These are phyloP conservation scores for Setaria viridis DNA, from an alignment of 202 grass and related monocot genomes.

Conservation along the genomic window DNA sequence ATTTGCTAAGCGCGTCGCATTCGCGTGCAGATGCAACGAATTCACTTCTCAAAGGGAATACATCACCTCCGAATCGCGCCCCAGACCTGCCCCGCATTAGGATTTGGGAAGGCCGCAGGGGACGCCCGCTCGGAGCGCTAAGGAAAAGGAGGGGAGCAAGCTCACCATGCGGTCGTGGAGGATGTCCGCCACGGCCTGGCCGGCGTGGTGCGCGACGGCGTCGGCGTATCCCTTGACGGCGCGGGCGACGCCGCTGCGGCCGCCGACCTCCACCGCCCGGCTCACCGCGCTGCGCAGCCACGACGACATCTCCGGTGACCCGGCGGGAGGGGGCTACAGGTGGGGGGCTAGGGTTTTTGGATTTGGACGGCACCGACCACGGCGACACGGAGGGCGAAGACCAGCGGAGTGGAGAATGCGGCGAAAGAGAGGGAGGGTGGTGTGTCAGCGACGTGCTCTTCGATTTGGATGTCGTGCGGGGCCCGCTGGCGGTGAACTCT, in stretches of 20 bases:
- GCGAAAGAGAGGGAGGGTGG: neutral
- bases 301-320: conserved; percentile 70
- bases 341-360: conserved; percentile 23
- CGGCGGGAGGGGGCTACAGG: neutral
- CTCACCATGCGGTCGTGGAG: conserved; percentile 86
- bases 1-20: neutral
- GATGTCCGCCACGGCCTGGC: conserved; percentile 89
- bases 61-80: neutral
- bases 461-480: conserved; percentile 32
- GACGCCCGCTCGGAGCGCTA: neutral
- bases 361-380: conserved; percentile 38
- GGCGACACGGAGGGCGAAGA: conserved; percentile 31
- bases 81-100: conserved; percentile 14
- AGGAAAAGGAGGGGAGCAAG: neutral
- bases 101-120: neutral
- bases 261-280: conserved; percentile 84
- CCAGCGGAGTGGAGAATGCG: conserved; percentile 25
- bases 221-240: conserved; percentile 91
- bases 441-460: conserved; percentile 43
- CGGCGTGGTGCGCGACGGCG: conserved; percentile 91
- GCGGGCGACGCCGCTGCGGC: conserved; percentile 81
- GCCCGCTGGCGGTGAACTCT: neutral
- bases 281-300: conserved; percentile 89
- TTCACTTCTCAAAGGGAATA: neutral
- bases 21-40: conserved; percentile 1